phyloP scores from a whole-genome alignment of 352 stramenopile genomes.

The Pythium insidiosum region DNA sequence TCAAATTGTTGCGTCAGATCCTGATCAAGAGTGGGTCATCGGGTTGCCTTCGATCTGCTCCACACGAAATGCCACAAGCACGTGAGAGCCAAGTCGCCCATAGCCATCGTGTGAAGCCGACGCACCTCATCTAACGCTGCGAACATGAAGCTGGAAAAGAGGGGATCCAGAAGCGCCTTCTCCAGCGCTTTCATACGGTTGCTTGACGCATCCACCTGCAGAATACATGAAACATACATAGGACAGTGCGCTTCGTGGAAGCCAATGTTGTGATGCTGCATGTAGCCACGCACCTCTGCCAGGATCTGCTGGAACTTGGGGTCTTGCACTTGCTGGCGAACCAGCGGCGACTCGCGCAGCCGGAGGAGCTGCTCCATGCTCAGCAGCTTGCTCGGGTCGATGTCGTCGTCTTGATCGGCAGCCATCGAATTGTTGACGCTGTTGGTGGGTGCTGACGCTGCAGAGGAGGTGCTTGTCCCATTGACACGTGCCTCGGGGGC shows the following conservation, averaged over 20 bases:
- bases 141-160: conserved; percentile 78
- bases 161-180: conserved; percentile 60
- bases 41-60: conserved; percentile 10
- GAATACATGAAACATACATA: too few relatives aligned
- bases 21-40: too few relatives aligned
- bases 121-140: conserved; percentile 51
- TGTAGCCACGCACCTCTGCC: conserved; percentile 28
- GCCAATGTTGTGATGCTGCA: too few relatives aligned
- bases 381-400: conserved; percentile 31
- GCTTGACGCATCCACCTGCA: conserved; percentile 52
- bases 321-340: conserved; percentile 39
- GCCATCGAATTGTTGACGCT: background rate
- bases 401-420: conserved; percentile 24
- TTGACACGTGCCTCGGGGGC: too few relatives aligned
- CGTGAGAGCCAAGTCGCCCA: background rate
- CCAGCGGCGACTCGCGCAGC: conserved; percentile 21
- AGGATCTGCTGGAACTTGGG: conserved; percentile 38
- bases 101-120: background rate
- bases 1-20: too few relatives aligned
- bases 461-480: background rate
- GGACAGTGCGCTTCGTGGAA: too few relatives aligned
- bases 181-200: conserved; percentile 70
- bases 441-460: background rate
- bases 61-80: conserved; percentile 1
- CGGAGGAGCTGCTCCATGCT: conserved; percentile 37